Percentiles rank a stretch among this genome's conserved stretches.
Conservation (phyloP, 306 rosid species). For the Medicago truncatula region DNA sequence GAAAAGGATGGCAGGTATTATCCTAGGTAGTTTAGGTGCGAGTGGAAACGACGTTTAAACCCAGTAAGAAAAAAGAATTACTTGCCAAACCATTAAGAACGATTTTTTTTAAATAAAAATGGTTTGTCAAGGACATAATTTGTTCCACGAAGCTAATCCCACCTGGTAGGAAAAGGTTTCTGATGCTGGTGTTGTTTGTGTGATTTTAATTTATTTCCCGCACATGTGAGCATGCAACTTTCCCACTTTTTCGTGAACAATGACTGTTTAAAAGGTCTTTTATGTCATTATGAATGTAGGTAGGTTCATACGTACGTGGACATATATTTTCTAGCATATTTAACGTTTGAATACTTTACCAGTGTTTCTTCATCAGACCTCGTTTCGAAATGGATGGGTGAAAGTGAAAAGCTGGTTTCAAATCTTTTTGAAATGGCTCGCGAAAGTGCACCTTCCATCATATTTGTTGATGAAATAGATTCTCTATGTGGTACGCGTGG, state of each 20-base stretch:
- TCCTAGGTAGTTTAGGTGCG: not conserved
- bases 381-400: conserved; percentile 99
- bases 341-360: conserved; percentile 41
- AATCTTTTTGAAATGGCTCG: conserved; percentile 99
- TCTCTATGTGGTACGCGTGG: conserved; percentile 97
- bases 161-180: conserved; percentile 1
- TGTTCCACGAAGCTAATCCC: not conserved
- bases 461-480: conserved; percentile 97
- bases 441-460: conserved; percentile 98
- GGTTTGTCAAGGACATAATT: not conserved
- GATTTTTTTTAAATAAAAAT: not conserved
- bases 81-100: not conserved
- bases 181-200: not conserved
- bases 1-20: not conserved
- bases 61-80: not conserved
- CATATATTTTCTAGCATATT: conserved; percentile 34
- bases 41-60: not conserved
- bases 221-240: conserved; percentile 1
- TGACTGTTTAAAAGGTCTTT: not conserved
- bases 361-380: conserved; percentile 97
- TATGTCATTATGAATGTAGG: not conserved
- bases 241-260: not conserved
- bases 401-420: conserved; percentile 98
- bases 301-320: conserved; percentile 27
- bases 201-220: conserved; percentile 24